Evolutionary conservation across 495 filamentous ascomycete genomes (phyloP).

Genomic region (Talaromyces thailandensis): DNA sequence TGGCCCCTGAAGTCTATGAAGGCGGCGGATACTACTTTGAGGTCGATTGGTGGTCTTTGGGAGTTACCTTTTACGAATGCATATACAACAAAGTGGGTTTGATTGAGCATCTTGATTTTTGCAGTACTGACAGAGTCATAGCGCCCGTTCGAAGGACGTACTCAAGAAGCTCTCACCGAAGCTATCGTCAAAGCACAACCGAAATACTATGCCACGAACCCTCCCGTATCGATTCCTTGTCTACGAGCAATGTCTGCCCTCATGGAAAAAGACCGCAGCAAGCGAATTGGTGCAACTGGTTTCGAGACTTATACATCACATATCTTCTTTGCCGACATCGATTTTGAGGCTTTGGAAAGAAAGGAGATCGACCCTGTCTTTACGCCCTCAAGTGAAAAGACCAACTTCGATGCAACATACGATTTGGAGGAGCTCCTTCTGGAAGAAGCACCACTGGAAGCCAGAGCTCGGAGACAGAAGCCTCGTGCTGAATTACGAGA

Average conservation of each 20-base stretch:
- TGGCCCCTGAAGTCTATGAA: conserved; percentile 91
- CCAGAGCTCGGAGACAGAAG: conserved; percentile 84
- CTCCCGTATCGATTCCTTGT: conserved; percentile 77
- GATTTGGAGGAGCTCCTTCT: conserved; percentile 90
- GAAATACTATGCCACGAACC: conserved; percentile 80
- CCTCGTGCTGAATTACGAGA: conserved; percentile 84
- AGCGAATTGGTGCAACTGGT: conserved; percentile 68
- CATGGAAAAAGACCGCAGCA: conserved; percentile 68
- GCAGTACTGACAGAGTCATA: conserved; percentile 25
- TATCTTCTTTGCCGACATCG: conserved; percentile 77
- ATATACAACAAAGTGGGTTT: conserved; percentile 86
- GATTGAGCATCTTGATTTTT: not conserved
- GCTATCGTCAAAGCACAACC: conserved; percentile 77
- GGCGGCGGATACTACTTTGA: conserved; percentile 78
- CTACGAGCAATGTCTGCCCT: conserved; percentile 76
- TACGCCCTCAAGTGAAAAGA: conserved; percentile 88
- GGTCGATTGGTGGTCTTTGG: conserved; percentile 97
- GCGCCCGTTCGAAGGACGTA: conserved; percentile 88
- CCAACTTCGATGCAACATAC: conserved; percentile 98
- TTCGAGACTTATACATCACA: conserved; percentile 79
- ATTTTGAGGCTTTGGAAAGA: conserved; percentile 76
- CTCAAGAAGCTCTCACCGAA: conserved; percentile 67
- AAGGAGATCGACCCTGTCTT: conserved; percentile 93
- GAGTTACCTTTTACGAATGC: conserved; percentile 96
- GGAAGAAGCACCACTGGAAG: conserved; percentile 93